Evolutionary conservation across 352 stramenopile genomes (phyloP), one percentile per base, ranked within the genome.

Genomic region (Globisporangium emineosum): DNA sequence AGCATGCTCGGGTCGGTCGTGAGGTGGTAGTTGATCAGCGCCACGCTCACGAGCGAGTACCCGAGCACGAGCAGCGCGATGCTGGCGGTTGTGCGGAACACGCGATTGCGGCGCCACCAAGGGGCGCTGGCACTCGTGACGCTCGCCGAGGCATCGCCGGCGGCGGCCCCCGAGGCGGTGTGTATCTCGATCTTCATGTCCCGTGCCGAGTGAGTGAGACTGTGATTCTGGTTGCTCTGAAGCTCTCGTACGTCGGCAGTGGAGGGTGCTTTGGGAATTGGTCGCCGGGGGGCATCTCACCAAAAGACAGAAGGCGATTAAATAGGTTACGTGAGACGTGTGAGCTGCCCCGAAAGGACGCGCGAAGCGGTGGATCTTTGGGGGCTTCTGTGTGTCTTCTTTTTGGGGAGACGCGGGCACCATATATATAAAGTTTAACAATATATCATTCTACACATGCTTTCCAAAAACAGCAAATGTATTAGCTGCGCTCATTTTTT

Each of bases 41-140:
- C 52, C 12, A 66, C 54, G 42, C 61, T 66, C 40, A 61, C 42
- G 30, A 66, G 61, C 53, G 61, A 40, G 53, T 61, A 66, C 37
- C 53, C 53, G 42, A 66, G 30, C 5, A 66, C 61, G 30, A 66
- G 52, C 29, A 55, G 15, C 30, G 42, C 43, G 15, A 66, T 43
- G 40, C 51, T 62, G 13, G 60, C 40, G 29, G 61, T 56, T 23
- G 35, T 60, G 40, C 61, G 61, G n/a, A 61, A 45, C 40, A 55
- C 27, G 30, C 61, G 61, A 30, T 40, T 45, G 21, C 40, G 61
- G 21, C 40, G 52, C 61, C 61, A 62, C 29, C 52, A 61, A 4
- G 40, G 21, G 8, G 32, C 45, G 17, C 21, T 37, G 3, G 27
- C 5, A 4, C 10, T 57, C 12, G 29, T n/a, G 7, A 9, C 21